Conservation (phyloP, 106 monocot genomes). For the Alisma plantagoaquatica region DNA sequence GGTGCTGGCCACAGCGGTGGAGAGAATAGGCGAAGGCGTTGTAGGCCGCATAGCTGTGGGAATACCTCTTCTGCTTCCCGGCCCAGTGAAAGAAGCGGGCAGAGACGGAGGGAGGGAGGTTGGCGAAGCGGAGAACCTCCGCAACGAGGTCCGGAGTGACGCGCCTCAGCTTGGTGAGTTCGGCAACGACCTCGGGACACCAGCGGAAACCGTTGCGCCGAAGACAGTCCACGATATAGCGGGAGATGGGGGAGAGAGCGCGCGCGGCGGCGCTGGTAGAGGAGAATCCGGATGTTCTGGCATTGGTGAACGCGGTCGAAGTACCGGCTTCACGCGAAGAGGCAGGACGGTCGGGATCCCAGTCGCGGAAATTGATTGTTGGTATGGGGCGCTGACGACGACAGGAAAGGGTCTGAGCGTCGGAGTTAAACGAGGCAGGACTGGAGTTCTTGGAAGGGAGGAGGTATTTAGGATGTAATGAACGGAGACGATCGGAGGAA, state of each 20-base stretch:
- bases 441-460: not conserved
- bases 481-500: too few species aligned
- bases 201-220: conserved; percentile 60
- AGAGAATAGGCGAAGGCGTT: conserved; percentile 68
- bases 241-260: conserved; percentile 80
- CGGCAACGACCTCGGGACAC: conserved; percentile 51
- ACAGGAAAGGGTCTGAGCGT: too few species aligned
- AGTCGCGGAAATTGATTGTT: conserved; percentile 42
- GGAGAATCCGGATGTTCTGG: too few species aligned
- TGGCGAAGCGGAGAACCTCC: conserved; percentile 60
- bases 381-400: conserved; percentile 12
- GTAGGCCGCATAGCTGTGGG: conserved; percentile 63
- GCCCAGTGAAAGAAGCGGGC: conserved; percentile 88
- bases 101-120: conserved; percentile 30
- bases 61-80: conserved; percentile 60
- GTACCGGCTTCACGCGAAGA: not conserved
- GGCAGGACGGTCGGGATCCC: conserved; percentile 35
- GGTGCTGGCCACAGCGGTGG: conserved; percentile 28
- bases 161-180: conserved; percentile 85
- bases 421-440: too few species aligned
- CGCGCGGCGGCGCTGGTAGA: conserved; percentile 26
- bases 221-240: conserved; percentile 63
- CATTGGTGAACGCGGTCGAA: too few species aligned
- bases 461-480: too few species aligned
- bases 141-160: conserved; percentile 57